phyloP scores from a whole-genome alignment of 495 filamentous ascomycete species.

The Penicillium maclennaniae region DNA sequence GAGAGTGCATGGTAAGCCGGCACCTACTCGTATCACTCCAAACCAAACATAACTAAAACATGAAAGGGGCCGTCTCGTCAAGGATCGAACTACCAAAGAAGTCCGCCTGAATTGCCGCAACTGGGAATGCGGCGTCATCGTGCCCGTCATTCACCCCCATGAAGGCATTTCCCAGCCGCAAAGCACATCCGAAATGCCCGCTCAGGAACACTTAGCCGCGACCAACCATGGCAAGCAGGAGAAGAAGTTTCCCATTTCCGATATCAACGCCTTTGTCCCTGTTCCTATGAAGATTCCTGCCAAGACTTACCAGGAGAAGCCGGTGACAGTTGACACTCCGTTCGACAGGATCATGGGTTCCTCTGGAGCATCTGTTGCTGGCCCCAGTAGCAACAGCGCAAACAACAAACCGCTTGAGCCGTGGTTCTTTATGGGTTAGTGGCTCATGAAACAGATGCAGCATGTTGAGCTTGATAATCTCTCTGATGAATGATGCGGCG shows the following conservation, averaged over 20 bases:
- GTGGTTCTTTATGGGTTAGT: slow-evolving; percentile 2
- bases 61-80: slow-evolving; percentile 64
- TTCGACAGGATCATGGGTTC: not conserved
- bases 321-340: too few relatives aligned
- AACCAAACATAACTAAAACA: not conserved
- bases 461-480: not conserved
- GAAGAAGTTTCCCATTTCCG: not conserved
- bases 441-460: not conserved
- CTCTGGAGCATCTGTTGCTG: too few relatives aligned
- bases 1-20: slow-evolving; percentile 81
- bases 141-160: slow-evolving; percentile 39
- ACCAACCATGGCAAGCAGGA: not conserved
- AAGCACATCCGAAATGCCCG: not conserved
- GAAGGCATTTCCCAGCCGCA: not conserved
- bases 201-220: not conserved
- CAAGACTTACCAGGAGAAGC: not conserved
- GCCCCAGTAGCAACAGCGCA: too few relatives aligned
- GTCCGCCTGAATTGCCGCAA: slow-evolving; percentile 82
- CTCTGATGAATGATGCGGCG: not conserved
- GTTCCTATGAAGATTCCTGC: slow-evolving; percentile 70
- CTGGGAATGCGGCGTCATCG: slow-evolving; percentile 92
- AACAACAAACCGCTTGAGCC: not conserved
- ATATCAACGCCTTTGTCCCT: slow-evolving; percentile 41
- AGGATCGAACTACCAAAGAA: slow-evolving; percentile 57
- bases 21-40: not conserved